Evolutionary conservation across 2,329 filamentous ascomycete species (phyloP), one percentile per base, ranked within the genome.

Genomic region (Fusarium solani-melongenae): DNA sequence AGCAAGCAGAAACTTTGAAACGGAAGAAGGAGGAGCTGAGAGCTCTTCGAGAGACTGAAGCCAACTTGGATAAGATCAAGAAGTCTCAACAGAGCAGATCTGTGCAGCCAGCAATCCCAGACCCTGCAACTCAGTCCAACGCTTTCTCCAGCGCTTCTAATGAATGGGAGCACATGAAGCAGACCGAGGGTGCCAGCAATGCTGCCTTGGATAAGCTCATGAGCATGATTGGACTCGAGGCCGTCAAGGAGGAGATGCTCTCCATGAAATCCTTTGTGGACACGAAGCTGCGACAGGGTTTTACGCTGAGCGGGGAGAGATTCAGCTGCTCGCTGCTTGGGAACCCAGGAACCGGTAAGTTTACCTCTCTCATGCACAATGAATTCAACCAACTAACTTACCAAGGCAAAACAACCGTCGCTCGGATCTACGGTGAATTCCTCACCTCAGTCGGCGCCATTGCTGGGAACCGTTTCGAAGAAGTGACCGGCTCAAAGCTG

Each of bases 341-440:
- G 0, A 95, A 95, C 74, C 93, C 93, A 0, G 93, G 93, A 5
- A 95, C 93, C 65, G 92, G 92, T 88, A 81, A 78, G 82, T 22
- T 4, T 17, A 2, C 63, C 10, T 10, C 12, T 20, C 20, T 5
- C 6, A 22, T 2, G 22, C 12, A 14, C 5, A 15, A 5, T 3
- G n/a, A 46, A 56, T 24, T 15, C 24, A 8, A 64, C 72, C 24
- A 8, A 64, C 72, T 76, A 66, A 78, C 51, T 2, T 1, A 5
- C 14, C 5, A 9, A 83, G 82, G 81, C 1, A 95, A 95, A 83
- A 96, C 93, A 0, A 95, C 93, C 0, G 91, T 95, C 0, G 93
- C 93, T 0, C 86, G 93, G 0, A 81, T 93, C 0, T 95, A 94
- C 66, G 91, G 89, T 0, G 86, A 89, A 8, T 92, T 94, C 38